Evolutionary conservation across 129 eudicot genomes (phyloP), one percentile per base, ranked within the genome.

Genomic region (Logfia minima): DNA sequence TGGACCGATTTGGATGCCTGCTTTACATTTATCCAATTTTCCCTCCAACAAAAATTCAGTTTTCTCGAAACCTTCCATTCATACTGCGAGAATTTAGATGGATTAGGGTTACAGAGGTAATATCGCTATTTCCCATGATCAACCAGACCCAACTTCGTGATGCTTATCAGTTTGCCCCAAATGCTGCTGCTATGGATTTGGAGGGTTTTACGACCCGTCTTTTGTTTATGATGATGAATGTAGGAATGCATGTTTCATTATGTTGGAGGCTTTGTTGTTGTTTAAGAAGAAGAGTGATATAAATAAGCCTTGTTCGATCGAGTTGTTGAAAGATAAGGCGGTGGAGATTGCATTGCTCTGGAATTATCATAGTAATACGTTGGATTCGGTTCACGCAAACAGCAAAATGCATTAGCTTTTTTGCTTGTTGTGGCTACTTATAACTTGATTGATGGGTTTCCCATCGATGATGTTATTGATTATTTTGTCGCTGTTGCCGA

Each of bases 1-100:
- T 87, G 92, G 92, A 0, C 79, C 17, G 85, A 87, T 60, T 29
- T 87, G 53, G 89, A 87, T 34, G 73, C 92, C 52, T 71, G 83
- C 84, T 82, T 87, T 75, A 70, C 85, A 11, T 24, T 83, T 71
- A 60, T 81, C 68, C 80, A 75, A 1, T 58, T 75, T 70, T 65
- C 85, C 7, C 85, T 87, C 80, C 64, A 23, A 1, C 65, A 72
- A 29, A 85, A 75, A 45, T 83, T 80, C 77, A 34, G 64, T 26
- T 64, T 81, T 78, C 85, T 87, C 41, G 60, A 82, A 14, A 68
- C 77, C 16, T 14, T 39, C 11, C 48, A 39, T 39, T 39, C 48
- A 39, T 67, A 83, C 16, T 85, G 89, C 75, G 66, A 24, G 23
- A 77, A 75, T 14, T 85, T 81, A 76, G 89, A 88, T 59, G 87